These are phyloP conservation scores for Thielaviopsis euricoi DNA, from an alignment of 2,329 filamentous ascomycete genomes.

Conservation along the genomic window DNA sequence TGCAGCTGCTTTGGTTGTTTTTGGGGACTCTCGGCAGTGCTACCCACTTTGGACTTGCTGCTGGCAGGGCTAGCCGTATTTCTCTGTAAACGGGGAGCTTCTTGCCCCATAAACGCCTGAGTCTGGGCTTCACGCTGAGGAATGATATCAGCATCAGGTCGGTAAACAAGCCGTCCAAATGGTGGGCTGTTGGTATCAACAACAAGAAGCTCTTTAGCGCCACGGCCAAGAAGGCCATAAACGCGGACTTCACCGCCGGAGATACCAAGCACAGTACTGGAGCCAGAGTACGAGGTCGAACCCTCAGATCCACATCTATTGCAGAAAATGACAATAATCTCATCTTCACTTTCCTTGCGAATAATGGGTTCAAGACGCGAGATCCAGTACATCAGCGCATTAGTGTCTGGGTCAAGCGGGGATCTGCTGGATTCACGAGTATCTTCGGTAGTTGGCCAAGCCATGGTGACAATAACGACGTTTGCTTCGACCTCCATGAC, in stretches of 20 bases:
- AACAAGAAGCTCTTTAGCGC: slow-evolving; percentile 48
- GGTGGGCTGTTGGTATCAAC: slow-evolving; percentile 40
- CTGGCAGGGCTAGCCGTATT: background rate
- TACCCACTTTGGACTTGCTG: background rate
- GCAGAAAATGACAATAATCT: slow-evolving; percentile 54
- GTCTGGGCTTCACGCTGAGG: background rate
- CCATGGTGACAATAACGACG: slow-evolving; percentile 57
- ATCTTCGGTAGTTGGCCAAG: slow-evolving; percentile 51
- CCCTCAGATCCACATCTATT: slow-evolving; percentile 55
- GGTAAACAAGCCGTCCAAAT: slow-evolving; percentile 28
- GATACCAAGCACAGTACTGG: slow-evolving; percentile 53
- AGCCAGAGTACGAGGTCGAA: slow-evolving; percentile 53
- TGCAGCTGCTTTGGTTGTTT: background rate
- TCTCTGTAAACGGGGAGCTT: background rate
- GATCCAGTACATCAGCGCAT: slow-evolving; percentile 64
- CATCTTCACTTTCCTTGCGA: slow-evolving; percentile 30
- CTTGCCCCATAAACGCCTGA: background rate
- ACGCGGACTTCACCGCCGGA: slow-evolving; percentile 47
- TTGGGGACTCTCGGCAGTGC: background rate
- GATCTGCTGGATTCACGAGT: slow-evolving; percentile 26
- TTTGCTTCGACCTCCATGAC: slow-evolving; percentile 38
- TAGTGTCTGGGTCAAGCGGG: slow-evolving; percentile 47
- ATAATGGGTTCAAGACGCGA: slow-evolving; percentile 51
- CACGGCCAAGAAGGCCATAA: slow-evolving; percentile 53
- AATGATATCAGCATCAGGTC: slow-evolving; percentile 11